Evolutionary conservation across 371 early-diverging fungal species (phyloP), one percentile per base, ranked within the genome.

Genomic region (Lichtheimia ramosa): DNA sequence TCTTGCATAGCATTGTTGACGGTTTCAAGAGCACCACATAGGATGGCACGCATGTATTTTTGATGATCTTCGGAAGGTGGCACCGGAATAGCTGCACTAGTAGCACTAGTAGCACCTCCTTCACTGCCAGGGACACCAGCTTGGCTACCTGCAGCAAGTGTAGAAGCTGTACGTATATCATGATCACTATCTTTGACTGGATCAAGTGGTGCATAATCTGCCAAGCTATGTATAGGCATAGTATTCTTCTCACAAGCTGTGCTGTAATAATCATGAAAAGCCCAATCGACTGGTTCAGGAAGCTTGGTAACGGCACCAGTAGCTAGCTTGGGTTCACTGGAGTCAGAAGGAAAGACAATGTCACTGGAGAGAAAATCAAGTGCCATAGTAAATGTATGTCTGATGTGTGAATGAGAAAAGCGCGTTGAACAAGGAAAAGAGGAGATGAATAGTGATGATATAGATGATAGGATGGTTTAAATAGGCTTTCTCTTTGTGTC

Each of bases 261-360:
- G 23, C 63, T 61, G 41, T 70, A 68, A 24, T 72, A 74, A 43
- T 77, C 78, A 41, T 77, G 68, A 24, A 65, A 34, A 28, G 71
- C 66, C 78, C 78, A 77, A 53, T 77, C 73, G 3, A 65, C 61
- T 4, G 71, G 64, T 41, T 77, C 73, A 12, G 78, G 74, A 12
- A 77, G 59, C 52, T 77, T 74, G 34, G 61, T 51, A 24, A 56
- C 58, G 18, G 70, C 48, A 21, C 68, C 61, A 24, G 73, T 65
- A 41, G 74, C 67, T 15, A 77, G 53, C 48, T 77, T 77, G 15
- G 78, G 61, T 50, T 68, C 59, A 21, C 69, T 69, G 20, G 66
- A 64, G 27, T 77, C 78, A 12, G 66, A 66, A 40, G 78, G 78
- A 61, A 77, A 77, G 14, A 69, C 62, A 51, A 77, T 70, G 16